A percentile compares a stretch with the other conserved stretches of the same genome.
Evolutionary conservation across 2,329 filamentous ascomycete genomes (phyloP).

Genomic region (Scedosporium aurantiacum): DNA sequence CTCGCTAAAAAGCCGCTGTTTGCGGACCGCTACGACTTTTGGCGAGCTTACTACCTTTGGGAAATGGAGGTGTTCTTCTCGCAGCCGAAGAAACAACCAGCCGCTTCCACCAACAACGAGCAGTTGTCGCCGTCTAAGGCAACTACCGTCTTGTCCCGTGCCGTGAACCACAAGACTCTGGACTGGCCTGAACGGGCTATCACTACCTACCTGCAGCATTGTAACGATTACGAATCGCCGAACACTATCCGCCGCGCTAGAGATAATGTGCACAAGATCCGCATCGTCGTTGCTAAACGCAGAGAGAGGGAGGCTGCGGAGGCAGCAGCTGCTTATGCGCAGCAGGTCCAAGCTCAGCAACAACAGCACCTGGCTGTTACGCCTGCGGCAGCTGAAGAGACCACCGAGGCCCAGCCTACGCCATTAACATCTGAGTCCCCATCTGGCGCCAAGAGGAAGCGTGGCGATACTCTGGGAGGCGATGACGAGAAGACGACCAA

Average conservation of each 20-base stretch:
- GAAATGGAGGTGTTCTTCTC: conserved; percentile 60
- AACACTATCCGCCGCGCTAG: conserved; percentile 63
- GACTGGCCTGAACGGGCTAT: conserved; percentile 71
- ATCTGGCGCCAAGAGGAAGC: conserved; percentile 58
- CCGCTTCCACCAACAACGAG: not conserved
- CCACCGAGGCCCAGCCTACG: not conserved
- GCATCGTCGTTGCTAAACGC: conserved; percentile 50
- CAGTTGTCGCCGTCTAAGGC: conserved; percentile 49
- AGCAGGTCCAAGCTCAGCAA: conserved; percentile 14
- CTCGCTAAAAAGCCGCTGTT: conserved; percentile 53
- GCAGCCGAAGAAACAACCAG: conserved; percentile 38
- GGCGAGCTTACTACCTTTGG: conserved; percentile 86
- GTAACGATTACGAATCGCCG: conserved; percentile 80
- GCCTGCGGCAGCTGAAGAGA: conserved; percentile 11
- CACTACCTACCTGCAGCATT: conserved; percentile 66
- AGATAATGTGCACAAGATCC: conserved; percentile 60
- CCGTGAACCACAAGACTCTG: conserved; percentile 48
- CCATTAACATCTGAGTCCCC: conserved; percentile 21
- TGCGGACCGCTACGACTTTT: conserved; percentile 80
- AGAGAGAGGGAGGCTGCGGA: conserved; percentile 55
- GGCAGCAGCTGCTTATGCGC: conserved; percentile 41
- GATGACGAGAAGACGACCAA: conserved; percentile 46
- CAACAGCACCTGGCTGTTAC: conserved; percentile 18
- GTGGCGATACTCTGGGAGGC: conserved; percentile 34
- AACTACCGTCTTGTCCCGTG: conserved; percentile 65